These are phyloP conservation scores for Sisymbrium irio DNA, from an alignment of 345 rosid species.

Conservation along the genomic window DNA sequence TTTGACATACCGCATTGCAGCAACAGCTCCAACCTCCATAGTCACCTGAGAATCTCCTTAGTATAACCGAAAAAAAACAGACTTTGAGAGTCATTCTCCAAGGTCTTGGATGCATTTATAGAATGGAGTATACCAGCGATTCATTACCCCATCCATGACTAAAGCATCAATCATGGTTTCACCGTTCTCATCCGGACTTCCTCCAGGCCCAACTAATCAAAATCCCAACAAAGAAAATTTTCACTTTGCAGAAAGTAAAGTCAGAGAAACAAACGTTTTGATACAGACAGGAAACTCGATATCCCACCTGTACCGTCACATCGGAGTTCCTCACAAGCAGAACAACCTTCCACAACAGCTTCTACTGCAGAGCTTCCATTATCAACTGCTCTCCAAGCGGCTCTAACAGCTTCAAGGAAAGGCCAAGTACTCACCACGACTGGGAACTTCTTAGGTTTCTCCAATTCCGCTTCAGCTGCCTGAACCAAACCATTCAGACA, in stretches of 20 bases:
- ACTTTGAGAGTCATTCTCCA: constrained; percentile 11
- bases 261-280: too few species aligned
- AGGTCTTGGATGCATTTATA: background rate
- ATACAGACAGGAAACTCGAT: background rate
- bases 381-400: constrained; percentile 75
- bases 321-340: constrained; percentile 79
- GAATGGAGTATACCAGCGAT: background rate
- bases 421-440: constrained; percentile 94
- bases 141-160: constrained; percentile 85
- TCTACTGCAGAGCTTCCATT: constrained; percentile 67
- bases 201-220: constrained; percentile 90
- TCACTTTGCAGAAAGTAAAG: background rate
- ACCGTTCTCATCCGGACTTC: constrained; percentile 95
- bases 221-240: background rate
- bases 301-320: constrained; percentile 87
- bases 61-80: constrained; percentile 7
- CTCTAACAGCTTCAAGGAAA: constrained; percentile 77
- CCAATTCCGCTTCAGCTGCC: constrained; percentile 41
- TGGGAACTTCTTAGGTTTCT: constrained; percentile 47
- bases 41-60: constrained; percentile 71
- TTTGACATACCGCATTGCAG: constrained; percentile 90
- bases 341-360: constrained; percentile 93
- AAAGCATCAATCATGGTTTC: constrained; percentile 93
- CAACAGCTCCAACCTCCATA: constrained; percentile 99
- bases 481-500: constrained; percentile 21